Evolutionary conservation across 495 filamentous ascomycete species (phyloP).

Genomic region (Aspergillus incahuasiensis): DNA sequence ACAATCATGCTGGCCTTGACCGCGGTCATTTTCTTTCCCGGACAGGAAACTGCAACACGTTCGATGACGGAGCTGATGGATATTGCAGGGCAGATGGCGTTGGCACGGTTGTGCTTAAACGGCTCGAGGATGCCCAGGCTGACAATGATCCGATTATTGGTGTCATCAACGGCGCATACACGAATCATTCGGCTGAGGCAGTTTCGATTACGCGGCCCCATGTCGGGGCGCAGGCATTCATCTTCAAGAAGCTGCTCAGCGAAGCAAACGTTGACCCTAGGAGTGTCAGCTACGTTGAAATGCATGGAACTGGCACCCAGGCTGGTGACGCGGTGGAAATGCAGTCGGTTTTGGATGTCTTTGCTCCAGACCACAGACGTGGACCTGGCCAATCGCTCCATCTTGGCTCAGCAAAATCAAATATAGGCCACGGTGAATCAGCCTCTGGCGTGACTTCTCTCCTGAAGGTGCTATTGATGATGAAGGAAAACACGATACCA

Average conservation of each 20-base stretch:
- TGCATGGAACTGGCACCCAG: slow-evolving; percentile 87
- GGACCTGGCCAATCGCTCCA: slow-evolving; percentile 66
- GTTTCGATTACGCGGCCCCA: slow-evolving; percentile 84
- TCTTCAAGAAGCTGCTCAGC: slow-evolving; percentile 66
- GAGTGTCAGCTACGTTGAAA: slow-evolving; percentile 77
- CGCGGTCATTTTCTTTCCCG: slow-evolving; percentile 78
- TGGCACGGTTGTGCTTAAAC: slow-evolving; percentile 67
- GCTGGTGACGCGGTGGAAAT: slow-evolving; percentile 79
- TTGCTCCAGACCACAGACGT: slow-evolving; percentile 68
- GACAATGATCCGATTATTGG: slow-evolving; percentile 73
- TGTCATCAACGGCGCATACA: slow-evolving; percentile 60
- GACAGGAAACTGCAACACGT: slow-evolving; percentile 76
- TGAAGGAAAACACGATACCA: slow-evolving; percentile 77
- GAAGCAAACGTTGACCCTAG: slow-evolving; percentile 66
- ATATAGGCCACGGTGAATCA: slow-evolving; percentile 86
- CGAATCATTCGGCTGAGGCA: slow-evolving; percentile 73
- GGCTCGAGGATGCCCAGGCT: slow-evolving; percentile 65
- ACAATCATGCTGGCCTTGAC: slow-evolving; percentile 79
- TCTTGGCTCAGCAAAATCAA: slow-evolving; percentile 82
- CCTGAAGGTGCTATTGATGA: slow-evolving; percentile 83
- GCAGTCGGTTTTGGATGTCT: slow-evolving; percentile 71
- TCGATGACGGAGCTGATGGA: slow-evolving; percentile 70
- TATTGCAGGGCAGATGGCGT: slow-evolving; percentile 74
- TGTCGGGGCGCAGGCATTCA: slow-evolving; percentile 61
- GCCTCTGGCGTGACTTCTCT: slow-evolving; percentile 80